These are phyloP conservation scores for Calcarisporium arbuscula DNA, from an alignment of 2,329 filamentous ascomycete species.

Conservation along the genomic window DNA sequence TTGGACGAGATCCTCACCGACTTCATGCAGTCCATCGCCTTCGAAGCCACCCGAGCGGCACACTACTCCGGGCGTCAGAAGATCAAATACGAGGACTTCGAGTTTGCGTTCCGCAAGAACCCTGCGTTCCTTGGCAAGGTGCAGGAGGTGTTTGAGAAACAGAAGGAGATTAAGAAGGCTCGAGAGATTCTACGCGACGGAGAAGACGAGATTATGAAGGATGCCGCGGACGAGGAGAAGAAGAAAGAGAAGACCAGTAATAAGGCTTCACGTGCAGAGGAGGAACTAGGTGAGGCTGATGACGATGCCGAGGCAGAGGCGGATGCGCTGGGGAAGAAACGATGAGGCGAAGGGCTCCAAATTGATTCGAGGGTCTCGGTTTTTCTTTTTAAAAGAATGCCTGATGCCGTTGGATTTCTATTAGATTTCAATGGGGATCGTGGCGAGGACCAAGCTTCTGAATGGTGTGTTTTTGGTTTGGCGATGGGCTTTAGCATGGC, in stretches of 20 bases:
- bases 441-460: no score
- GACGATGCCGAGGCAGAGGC: constrained; percentile 40
- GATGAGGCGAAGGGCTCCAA: constrained; percentile 14
- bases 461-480: neutral
- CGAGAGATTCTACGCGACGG: constrained; percentile 69
- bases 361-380: neutral
- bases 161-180: constrained; percentile 77
- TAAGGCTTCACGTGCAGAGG: constrained; percentile 31
- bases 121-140: constrained; percentile 82
- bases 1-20: constrained; percentile 96
- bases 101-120: constrained; percentile 85
- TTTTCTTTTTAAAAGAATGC: constrained; percentile 1
- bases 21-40: constrained; percentile 90
- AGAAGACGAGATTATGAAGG: constrained; percentile 53
- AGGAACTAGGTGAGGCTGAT: constrained; percentile 47
- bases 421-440: no score
- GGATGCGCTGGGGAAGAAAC: constrained; percentile 33
- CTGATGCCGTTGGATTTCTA: no score
- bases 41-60: constrained; percentile 79
- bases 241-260: constrained; percentile 24
- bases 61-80: constrained; percentile 87
- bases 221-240: constrained; percentile 39
- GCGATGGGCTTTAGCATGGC: no score
- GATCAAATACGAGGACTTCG: constrained; percentile 97
- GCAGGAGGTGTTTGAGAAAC: constrained; percentile 82